A percentile compares a stretch with the other conserved stretches of the same genome.
phyloP scores from a whole-genome alignment of 495 filamentous ascomycete species.

The Penicillium canescens region DNA sequence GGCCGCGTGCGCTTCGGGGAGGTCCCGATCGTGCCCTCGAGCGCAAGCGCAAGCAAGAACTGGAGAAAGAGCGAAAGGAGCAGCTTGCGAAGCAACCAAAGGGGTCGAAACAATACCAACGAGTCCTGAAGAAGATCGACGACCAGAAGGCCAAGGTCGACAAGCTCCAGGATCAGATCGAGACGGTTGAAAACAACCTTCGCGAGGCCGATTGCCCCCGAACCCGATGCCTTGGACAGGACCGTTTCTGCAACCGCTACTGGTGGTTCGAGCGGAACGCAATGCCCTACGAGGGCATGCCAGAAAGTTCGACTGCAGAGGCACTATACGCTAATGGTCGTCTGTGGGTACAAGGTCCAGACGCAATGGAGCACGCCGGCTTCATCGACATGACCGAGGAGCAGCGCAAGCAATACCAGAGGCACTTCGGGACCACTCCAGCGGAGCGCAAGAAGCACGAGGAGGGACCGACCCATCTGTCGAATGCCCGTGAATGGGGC shows the following conservation, averaged over 20 bases:
- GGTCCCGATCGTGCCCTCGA: conserved; percentile 76
- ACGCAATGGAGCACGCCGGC: conserved; percentile 82
- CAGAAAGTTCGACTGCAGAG: conserved; percentile 80
- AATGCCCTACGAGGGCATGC: conserved; percentile 92
- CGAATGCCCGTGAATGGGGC: conserved; percentile 81
- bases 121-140: conserved; percentile 82
- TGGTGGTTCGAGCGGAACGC: conserved; percentile 99
- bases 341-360: conserved; percentile 94
- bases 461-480: conserved; percentile 79
- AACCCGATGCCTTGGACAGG: conserved; percentile 83
- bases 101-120: conserved; percentile 83
- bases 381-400: conserved; percentile 76
- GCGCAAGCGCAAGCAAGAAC: conserved; percentile 80
- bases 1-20: conserved; percentile 73
- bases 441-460: conserved; percentile 83
- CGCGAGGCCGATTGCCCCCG: conserved; percentile 91
- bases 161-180: conserved; percentile 81
- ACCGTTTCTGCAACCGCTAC: conserved; percentile 97
- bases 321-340: conserved; percentile 92
- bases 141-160: conserved; percentile 76
- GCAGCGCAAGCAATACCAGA: conserved; percentile 58
- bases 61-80: conserved; percentile 74
- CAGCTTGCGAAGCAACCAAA: conserved; percentile 82
- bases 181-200: conserved; percentile 82
- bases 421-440: conserved; percentile 75